Percentiles rank a stretch among this genome's conserved stretches.
Evolutionary conservation across 2,329 filamentous ascomycete genomes (phyloP).

Genomic region (Calonectria fujianensis): DNA sequence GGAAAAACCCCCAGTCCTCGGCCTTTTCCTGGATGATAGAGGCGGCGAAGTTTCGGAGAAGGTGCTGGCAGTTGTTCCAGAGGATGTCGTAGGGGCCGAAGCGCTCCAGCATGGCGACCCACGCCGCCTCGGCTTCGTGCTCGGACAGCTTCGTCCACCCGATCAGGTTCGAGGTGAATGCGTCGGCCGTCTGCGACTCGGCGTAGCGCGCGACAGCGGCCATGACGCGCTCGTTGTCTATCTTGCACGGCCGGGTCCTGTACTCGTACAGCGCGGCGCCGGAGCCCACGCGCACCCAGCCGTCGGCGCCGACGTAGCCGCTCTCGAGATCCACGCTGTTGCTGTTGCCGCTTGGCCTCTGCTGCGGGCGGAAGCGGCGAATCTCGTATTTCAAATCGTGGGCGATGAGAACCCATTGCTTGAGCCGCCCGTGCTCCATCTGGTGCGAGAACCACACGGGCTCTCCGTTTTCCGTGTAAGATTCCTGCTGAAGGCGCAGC

Average conservation of each 20-base stretch:
- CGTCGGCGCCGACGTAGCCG: background rate
- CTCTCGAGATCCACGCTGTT: background rate
- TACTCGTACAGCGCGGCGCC: slow-evolving; percentile 23
- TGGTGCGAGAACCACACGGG: slow-evolving; percentile 28
- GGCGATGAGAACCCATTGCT: slow-evolving; percentile 13
- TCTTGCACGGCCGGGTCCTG: slow-evolving; percentile 8
- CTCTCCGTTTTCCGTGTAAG: slow-evolving; percentile 20
- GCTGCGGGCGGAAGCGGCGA: background rate
- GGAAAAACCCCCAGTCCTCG: slow-evolving; percentile 10
- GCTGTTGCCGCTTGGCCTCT: background rate
- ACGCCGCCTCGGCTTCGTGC: slow-evolving; percentile 17
- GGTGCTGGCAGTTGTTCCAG: slow-evolving; percentile 29
- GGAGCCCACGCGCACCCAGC: slow-evolving; percentile 18
- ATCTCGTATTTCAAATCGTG: slow-evolving; percentile 30
- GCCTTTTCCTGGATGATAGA: slow-evolving; percentile 8
- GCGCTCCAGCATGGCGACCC: slow-evolving; percentile 10
- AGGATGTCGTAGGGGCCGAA: slow-evolving; percentile 25
- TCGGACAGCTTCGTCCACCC: slow-evolving; percentile 30
- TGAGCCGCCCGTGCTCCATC: background rate
- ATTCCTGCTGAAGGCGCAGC: slow-evolving; percentile 24
- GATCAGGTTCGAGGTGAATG: background rate
- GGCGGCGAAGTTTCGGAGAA: slow-evolving; percentile 10
- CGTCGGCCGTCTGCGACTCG: background rate
- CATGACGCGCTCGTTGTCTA: slow-evolving; percentile 6
- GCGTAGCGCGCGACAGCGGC: background rate